Evolutionary conservation across 2,329 filamentous ascomycete genomes (phyloP), one percentile per base, ranked within the genome.

Genomic region (Aspergillus floridensis): DNA sequence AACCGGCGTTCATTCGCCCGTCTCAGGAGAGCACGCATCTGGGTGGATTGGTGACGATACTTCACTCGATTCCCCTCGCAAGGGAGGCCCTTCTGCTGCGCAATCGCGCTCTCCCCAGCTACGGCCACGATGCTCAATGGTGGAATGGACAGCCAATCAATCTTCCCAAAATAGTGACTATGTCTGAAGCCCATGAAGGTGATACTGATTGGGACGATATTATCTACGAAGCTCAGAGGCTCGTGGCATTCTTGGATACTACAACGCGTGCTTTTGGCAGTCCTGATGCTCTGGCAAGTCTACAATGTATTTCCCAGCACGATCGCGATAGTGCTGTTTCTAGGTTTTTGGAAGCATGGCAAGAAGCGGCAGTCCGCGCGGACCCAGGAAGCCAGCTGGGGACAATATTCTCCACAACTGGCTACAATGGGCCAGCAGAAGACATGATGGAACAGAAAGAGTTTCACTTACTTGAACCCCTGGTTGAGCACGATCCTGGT

Each of bases 241-340:
- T 88, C 50, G 84, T 87, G 77, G 84, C 85, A 4, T 86, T 88
- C 57, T 70, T 88, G 51, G 84, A 86, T 65, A 73, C 71, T 4
- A 85, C 85, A 4, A 74, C 82, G 48, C 80, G 86, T 58, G 80
- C 83, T 2, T 88, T 87, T 69, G 85, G 82, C 4, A 86, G 82
- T 62, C 75, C 77, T 5, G 82, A 83, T 63, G 76, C 78, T 1
- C 73, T 88, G 46, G 72, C 77, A 26, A 73, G 79, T 44, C 66
- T 82, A 8, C 77, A 80, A 32, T 65, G 67, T 38, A 66, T 75
- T 53, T 66, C 68, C 38, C 66, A 68, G 4, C 71, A 72, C 35
- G 69, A 73, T 53, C 66, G 72, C 0, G 76, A 79, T 51, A 74
- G 68, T 53, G 66, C 66, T 14, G 68, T 80, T 44, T 68, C 76